Evolutionary conservation across 2,329 filamentous ascomycete genomes (phyloP).

Genomic region (Botrytis squamosa): DNA sequence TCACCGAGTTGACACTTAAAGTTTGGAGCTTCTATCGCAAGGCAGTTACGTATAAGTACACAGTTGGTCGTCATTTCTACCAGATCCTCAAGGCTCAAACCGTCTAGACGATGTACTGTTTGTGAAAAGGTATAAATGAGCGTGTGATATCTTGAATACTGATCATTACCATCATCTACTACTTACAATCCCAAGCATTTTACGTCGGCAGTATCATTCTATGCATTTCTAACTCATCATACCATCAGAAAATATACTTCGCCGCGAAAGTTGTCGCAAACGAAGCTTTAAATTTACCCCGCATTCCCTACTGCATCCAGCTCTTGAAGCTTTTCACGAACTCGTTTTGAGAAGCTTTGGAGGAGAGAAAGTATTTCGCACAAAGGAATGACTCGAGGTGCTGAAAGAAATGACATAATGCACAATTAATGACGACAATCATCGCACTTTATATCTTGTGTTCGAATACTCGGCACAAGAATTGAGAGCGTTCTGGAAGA

Average conservation of each 20-base stretch:
- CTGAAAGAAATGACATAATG: not conserved
- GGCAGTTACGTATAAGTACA: not conserved
- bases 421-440: not conserved
- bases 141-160: not conserved
- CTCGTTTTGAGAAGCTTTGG: not conserved
- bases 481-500: not conserved
- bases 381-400: not conserved
- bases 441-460: not conserved
- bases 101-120: not conserved
- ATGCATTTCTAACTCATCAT: not conserved
- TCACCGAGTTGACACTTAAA: not conserved
- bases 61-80: not conserved
- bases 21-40: not conserved
- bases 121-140: not conserved
- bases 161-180: not conserved
- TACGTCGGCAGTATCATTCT: not conserved
- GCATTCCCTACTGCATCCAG: conserved; percentile 13
- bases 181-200: not conserved
- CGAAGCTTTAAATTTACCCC: conserved; percentile 6
- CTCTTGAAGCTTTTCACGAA: conserved; percentile 4
- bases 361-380: not conserved
- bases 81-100: not conserved
- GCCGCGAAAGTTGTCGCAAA: not conserved
- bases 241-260: not conserved
- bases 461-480: not conserved